Base-by-base conservation (phyloP, 148 eudicot species). In the Silene conica region DNA sequence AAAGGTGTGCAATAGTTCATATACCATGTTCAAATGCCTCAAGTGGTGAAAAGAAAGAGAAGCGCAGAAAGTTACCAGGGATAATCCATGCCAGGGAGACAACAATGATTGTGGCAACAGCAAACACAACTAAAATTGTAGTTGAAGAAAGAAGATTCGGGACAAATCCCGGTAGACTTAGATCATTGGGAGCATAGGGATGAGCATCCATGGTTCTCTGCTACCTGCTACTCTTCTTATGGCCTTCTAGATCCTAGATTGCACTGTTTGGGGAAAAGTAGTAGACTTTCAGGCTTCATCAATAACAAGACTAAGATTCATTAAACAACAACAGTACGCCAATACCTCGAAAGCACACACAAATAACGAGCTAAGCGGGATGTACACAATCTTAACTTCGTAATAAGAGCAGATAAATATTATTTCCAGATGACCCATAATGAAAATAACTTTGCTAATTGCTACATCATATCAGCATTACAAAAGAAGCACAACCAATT, bases 181-280 rank as follows among this genome's bases (percentile, higher is more conserved):
- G 80, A 73, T 93, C 96, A 68, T 15, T 73, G 0, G 97, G 97
- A 70, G 88, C 75, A 54, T 85, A 92, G 0, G 97, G 97, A 70
- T 92, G 97, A 72, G 25, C 62, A 19, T 71, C 82, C 82, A 80
- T 80, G 63, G 25, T 69, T 54, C 26, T 15, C 68, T 55, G 19
- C 21, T 2, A 21, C 43, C 63, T 59, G 60, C 9, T 54, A 56
- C 54, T 38, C 52, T 20, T 14, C 55, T 9, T 21, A 67, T 21
- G 0, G 18, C 20, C 71, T 74, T 48, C 13, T 45, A 55, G 69
- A 28, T 48, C 69, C 55, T 64, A 55, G 19, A 28, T 67, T 18
- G 16, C 18, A 50, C 71, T 68, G 34, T n/a, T 45, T 21, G 22
- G 9, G 13, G 3, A 48, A 46, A 16, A 46, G 31, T 8, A 46